Evolutionary conservation across 2,329 filamentous ascomycete species (phyloP), one percentile per base, ranked within the genome.

Genomic region (Fusarium sp.): DNA sequence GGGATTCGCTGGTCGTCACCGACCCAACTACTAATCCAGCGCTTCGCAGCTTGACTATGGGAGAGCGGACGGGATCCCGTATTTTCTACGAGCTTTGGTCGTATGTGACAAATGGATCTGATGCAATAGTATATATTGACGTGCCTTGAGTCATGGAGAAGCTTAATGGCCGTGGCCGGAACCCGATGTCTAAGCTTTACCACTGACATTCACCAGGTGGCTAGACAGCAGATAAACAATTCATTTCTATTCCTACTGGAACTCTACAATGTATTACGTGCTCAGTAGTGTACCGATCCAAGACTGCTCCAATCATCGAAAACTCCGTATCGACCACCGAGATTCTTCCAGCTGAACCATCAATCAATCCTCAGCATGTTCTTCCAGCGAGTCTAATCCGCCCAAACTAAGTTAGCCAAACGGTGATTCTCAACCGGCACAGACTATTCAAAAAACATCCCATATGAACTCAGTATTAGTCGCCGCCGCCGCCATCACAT

Each of bases 101-200:
- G 30, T 47, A 47, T 58, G 38, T 47, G 19, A 11, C 12, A 25
- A 13, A 9, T 0, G 1, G 0, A 2, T 3, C 1, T 10, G 9
- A n/a, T 47, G 30, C 2, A 28, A 5, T 2, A 4, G 13, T 57
- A 19, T 28, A 25, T 47, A 46, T 25, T 0, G 4, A 47, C 1
- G 0, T 0, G 2, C 0, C 5, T 5, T 15, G 2, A 18, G 8
- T 19, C 10, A 4, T 5, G 8, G 4, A 16, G 2, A 25, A 16
- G 23, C 42, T 18, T 16, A 7, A 23, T 25, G 9, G 15, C 13
- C 42, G 8, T 10, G 42, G 6, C n/a, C 8, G 5, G 15, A 30
- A 30, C 25, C 5, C 9, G 2, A 16, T 9, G 8, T 54, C 21
- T 11, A n/a, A 43, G 13, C 9, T 56, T 15, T 16, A 18, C 15